Conservation (phyloP, 148 eudicot genomes). For the Silene conica region DNA sequence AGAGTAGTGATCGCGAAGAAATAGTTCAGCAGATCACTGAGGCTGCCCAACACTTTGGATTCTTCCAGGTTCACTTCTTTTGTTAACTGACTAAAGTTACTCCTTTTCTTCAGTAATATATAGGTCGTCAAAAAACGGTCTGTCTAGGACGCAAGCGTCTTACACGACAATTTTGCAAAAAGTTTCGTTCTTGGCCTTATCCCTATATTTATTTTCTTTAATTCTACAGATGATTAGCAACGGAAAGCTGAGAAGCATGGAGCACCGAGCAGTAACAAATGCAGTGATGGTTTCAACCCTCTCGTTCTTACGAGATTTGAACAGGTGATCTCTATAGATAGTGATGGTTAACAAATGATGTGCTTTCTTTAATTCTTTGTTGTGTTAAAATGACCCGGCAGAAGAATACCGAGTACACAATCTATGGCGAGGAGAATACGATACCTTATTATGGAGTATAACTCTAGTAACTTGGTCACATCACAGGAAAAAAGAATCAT, state of each 20-base stretch:
- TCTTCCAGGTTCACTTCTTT: constrained; percentile 49
- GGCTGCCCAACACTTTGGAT: constrained; percentile 44
- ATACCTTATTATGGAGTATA: too few relatives aligned
- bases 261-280: constrained; percentile 4
- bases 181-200: too few relatives aligned
- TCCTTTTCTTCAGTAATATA: too few relatives aligned
- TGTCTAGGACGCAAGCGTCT: too few relatives aligned
- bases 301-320: too few relatives aligned
- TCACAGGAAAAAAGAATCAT: too few relatives aligned
- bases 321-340: neutral
- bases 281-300: neutral
- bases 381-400: too few relatives aligned
- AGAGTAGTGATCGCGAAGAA: constrained; percentile 12
- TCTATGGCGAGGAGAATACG: too few relatives aligned
- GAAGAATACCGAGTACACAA: too few relatives aligned
- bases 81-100: neutral
- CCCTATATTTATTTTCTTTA: too few relatives aligned
- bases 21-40: constrained; percentile 28
- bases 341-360: neutral
- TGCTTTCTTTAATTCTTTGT: neutral
- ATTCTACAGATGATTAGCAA: constrained; percentile 5
- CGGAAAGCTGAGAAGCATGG: constrained; percentile 10
- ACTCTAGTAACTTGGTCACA: too few relatives aligned
- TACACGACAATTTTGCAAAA: too few relatives aligned
- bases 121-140: neutral